Evolutionary conservation across 1,139 yeast species (phyloP), one percentile per base, ranked within the genome.

Genomic region (Taphrina pruni): DNA sequence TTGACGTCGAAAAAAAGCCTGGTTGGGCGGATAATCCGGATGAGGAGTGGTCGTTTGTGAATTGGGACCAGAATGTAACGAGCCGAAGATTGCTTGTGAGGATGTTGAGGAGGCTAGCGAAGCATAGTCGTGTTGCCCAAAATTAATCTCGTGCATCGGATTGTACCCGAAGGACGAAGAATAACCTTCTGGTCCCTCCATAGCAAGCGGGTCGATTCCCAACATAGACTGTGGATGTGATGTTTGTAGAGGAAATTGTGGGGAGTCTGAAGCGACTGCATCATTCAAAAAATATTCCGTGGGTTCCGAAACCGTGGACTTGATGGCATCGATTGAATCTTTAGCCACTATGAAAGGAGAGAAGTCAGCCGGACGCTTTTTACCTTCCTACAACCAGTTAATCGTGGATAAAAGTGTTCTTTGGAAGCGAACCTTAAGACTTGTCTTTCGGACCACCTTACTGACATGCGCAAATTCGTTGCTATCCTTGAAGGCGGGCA

Each of bases 301-400:
- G 2, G 73, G 65, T 11, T 50, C 65, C 36, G 51, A 57, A 36
- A 69, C 72, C 26, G 55, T 48, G 20, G 65, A 43, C 17, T 50
- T 32, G 32, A 21, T 17, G 21, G 52, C 17, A 52, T 48, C 55
- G 20, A 51, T n/a, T 5, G 56, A 32, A 35, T 57, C 69, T 4
- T 46, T 39, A 6, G 72, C 71, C 26, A 57, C 45, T 14, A 68
- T 69, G 56, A 71, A 71, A 4, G 75, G 74, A 32, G 74, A 73
- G 50, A 74, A 73, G 51, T 73, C 65, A 32, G 75, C 75, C 12
- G 75, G 74, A 5, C 75, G 73, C 55, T 74, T 74, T 57, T 69
- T 71, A 64, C 71, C 71, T 65, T 67, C 70, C 62, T 58, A 21
- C n/a, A 21, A 21, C 9, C 36, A 21, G 36, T 38, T 35, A 38